Evolutionary conservation across 2,329 filamentous ascomycete genomes (phyloP).

Genomic region (Blastomyces percursus): DNA sequence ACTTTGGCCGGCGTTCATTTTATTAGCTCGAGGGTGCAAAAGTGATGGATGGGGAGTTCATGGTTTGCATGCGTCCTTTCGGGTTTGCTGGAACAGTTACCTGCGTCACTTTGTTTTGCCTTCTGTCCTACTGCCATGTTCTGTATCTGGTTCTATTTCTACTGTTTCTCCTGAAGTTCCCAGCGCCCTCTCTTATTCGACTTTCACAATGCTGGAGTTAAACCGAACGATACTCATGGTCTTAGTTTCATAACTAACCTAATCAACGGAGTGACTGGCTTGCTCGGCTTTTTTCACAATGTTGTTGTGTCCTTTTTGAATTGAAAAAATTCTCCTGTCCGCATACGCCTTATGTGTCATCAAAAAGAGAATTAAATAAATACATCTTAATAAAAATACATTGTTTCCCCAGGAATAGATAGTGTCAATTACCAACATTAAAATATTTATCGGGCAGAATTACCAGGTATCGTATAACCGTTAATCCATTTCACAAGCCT

Average conservation of each 20-base stretch:
- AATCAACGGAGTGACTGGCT: not conserved
- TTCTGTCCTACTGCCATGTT: not conserved
- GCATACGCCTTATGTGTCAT: not conserved
- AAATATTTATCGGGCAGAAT: not conserved
- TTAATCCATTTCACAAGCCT: not conserved
- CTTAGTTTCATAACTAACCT: not conserved
- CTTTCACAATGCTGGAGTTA: not conserved
- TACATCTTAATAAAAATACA: slow-evolving; percentile 1
- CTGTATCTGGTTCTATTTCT: not conserved
- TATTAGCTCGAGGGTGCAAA: not conserved
- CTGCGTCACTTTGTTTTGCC: not conserved
- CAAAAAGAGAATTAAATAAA: not conserved
- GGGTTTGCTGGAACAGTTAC: not conserved
- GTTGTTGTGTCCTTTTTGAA: not conserved
- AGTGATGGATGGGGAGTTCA: not conserved
- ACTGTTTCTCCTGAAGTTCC: not conserved
- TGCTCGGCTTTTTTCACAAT: not conserved
- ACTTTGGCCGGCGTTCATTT: slow-evolving; percentile 19
- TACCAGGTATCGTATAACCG: not conserved
- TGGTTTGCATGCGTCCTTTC: not conserved
- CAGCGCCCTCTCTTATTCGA: not conserved
- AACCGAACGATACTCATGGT: not conserved
- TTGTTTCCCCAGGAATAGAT: not conserved
- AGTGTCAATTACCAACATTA: not conserved
- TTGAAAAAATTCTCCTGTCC: not conserved